Base-by-base conservation (phyloP, 306 rosid genomes). In the Quercus suber region DNA sequence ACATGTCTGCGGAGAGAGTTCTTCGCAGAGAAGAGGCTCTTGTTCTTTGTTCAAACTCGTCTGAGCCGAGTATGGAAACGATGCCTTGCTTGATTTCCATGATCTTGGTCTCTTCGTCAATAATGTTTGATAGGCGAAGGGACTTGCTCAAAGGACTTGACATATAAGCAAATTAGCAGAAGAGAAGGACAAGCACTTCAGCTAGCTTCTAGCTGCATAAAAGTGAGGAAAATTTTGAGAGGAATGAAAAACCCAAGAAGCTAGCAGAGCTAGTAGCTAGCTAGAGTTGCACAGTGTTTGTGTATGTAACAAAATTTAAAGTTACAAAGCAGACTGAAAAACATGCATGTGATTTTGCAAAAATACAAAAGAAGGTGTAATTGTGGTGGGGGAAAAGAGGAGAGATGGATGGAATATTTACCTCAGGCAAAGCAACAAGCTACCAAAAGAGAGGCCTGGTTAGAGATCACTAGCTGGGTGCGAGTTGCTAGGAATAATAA, bases 1-100 rank as follows among this genome's bases (percentile, higher is more conserved):
- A 95, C 98, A 95, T 91, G 89, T 95, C 96, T 17, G 98, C 98
- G 0, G 99, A 95, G n/a, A 91, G 89, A 75, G 97, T 88, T 58
- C 98, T 80, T 25, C 97, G 74, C 1, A 95, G 77, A 28, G 98
- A 88, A 76, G 93, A 77, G 20, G 75, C 85, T 78, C 55, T 56
- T 45, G 60, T 69, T 10, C 4, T 49, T 55, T 78, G 82, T 31
- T 89, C 89, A 37, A 20, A 45, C 12, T 41, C 45, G 70, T 84
- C 86, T 28, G 89, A 81, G 35, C 87, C 81, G 31, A 95, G 89
- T 79, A 93, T 86, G 77, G 96, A 80, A 67, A 88, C 91, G 51
- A 88, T 89, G 28, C 99, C 97, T 57, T 89, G 95, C 82, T 86
- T 87, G 45, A 41, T 41, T 37, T 84, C 83, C 73, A 37, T 20